Percentiles rank a stretch among this genome's conserved stretches.
Conservation (phyloP, 768 basidiomycete genomes). For the Mycena indigotica region DNA sequence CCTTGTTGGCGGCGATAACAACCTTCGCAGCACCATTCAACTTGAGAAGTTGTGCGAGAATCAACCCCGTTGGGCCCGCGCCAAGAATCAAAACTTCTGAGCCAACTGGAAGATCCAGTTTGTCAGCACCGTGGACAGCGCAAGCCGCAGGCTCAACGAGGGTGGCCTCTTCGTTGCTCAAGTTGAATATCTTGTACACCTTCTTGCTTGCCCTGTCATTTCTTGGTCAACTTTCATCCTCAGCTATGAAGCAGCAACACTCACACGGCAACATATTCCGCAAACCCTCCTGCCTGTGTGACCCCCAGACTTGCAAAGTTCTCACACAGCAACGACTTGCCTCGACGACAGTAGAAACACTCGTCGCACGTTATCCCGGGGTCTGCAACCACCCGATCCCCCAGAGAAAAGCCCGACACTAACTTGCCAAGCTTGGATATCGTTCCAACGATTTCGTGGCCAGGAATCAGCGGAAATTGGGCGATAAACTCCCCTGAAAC, state of each 20-base stretch:
- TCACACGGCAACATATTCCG: conserved; percentile 72
- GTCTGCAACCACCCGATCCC: conserved; percentile 48
- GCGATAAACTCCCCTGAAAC: conserved; percentile 69
- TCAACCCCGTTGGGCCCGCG: conserved; percentile 82
- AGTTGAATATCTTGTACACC: conserved; percentile 73
- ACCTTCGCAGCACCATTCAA: conserved; percentile 81
- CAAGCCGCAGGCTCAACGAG: conserved; percentile 79
- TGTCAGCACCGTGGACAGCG: conserved; percentile 79
- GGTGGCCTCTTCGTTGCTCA: conserved; percentile 76
- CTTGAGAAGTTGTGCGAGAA: conserved; percentile 85
- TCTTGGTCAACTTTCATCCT: conserved; percentile 28
- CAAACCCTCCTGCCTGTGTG: conserved; percentile 68
- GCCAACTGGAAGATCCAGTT: conserved; percentile 67
- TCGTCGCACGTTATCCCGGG: conserved; percentile 52
- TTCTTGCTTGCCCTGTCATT: conserved; percentile 59
- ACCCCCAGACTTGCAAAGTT: conserved; percentile 69
- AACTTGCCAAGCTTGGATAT: conserved; percentile 44
- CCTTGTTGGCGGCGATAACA: conserved; percentile 87
- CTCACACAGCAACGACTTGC: conserved; percentile 70
- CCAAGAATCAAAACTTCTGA: conserved; percentile 74
- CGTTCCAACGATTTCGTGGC: conserved; percentile 47
- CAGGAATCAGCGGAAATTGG: conserved; percentile 51
- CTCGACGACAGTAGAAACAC: conserved; percentile 76
- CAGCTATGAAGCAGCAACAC: conserved; percentile 23
- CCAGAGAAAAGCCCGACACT: conserved; percentile 42